Percentiles rank a stretch among this genome's conserved stretches.
phyloP scores from a whole-genome alignment of 2,329 filamentous ascomycete genomes.

The Emergomyces pasteurianus region DNA sequence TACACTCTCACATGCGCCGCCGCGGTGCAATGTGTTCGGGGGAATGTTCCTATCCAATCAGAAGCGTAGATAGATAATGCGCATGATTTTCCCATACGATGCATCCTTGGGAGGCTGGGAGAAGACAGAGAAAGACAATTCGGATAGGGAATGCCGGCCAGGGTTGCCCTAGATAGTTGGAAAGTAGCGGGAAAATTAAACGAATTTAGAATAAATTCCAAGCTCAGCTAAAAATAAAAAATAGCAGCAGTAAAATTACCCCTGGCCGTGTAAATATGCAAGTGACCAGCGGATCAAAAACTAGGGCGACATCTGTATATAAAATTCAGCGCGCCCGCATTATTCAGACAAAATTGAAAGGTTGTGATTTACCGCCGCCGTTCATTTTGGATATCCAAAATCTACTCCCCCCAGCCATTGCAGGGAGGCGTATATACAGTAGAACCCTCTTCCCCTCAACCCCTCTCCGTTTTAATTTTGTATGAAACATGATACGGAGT shows the following conservation, averaged over 20 bases:
- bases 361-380: not conserved
- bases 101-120: not conserved
- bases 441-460: too few species aligned
- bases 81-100: not conserved
- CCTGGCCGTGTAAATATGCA: not conserved
- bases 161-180: not conserved
- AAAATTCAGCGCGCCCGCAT: not conserved
- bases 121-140: not conserved
- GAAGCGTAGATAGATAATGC: not conserved
- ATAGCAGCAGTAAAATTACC: not conserved
- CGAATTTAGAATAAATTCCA: not conserved
- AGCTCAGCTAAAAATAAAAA: not conserved
- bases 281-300: not conserved
- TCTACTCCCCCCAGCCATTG: too few species aligned
- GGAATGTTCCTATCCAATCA: not conserved
- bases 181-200: not conserved
- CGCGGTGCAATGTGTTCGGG: not conserved
- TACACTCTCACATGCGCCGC: not conserved
- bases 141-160: not conserved
- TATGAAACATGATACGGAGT: too few species aligned
- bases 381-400: too few species aligned
- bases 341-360: not conserved
- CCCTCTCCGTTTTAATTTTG: not conserved
- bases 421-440: too few species aligned
- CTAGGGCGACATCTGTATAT: not conserved